Evolutionary conservation across 495 filamentous ascomycete genomes (phyloP).

Genomic region (Penicillium odoratum): DNA sequence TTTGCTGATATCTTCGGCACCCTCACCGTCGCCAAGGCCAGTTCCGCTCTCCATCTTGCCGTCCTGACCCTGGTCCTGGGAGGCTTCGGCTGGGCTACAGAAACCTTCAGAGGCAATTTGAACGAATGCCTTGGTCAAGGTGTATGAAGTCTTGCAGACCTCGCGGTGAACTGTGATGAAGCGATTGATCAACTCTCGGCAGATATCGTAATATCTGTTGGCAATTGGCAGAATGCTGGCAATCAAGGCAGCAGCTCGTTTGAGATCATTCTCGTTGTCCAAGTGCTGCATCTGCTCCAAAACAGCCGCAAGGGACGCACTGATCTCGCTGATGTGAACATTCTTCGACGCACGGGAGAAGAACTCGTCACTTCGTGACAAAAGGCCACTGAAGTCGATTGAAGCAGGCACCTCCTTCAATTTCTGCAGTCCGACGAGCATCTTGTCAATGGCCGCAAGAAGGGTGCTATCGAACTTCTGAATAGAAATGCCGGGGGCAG

Average conservation of each 20-base stretch:
- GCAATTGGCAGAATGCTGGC: conserved; percentile 71
- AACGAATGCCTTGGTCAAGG: conserved; percentile 71
- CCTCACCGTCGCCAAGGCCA: conserved; percentile 93
- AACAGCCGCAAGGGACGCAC: conserved; percentile 46
- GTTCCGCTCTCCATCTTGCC: conserved; percentile 89
- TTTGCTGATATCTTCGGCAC: conserved; percentile 95
- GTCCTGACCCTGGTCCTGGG: conserved; percentile 61
- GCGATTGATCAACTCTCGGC: conserved; percentile 48
- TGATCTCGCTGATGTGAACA: conserved; percentile 58
- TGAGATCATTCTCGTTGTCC: conserved; percentile 41
- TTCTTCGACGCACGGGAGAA: conserved; percentile 57
- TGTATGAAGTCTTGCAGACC: conserved; percentile 70
- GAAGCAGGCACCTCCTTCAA: conserved; percentile 60
- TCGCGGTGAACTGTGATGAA: conserved; percentile 62
- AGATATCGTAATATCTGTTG: conserved; percentile 66
- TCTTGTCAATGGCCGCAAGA: conserved; percentile 60
- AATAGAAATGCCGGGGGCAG: conserved; percentile 20
- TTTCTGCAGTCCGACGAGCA: conserved; percentile 73
- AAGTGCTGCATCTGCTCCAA: conserved; percentile 53
- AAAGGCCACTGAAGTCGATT: conserved; percentile 60
- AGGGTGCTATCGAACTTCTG: conserved; percentile 55
- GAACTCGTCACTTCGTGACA: conserved; percentile 59
- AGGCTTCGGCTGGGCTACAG: conserved; percentile 81
- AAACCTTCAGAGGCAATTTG: conserved; percentile 82
- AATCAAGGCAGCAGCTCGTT: conserved; percentile 59